Percentiles rank a stretch among this genome's conserved stretches.
These are phyloP conservation scores for Aspergillus clavatus DNA, from an alignment of 2,329 filamentous ascomycete species.

Conservation along the genomic window DNA sequence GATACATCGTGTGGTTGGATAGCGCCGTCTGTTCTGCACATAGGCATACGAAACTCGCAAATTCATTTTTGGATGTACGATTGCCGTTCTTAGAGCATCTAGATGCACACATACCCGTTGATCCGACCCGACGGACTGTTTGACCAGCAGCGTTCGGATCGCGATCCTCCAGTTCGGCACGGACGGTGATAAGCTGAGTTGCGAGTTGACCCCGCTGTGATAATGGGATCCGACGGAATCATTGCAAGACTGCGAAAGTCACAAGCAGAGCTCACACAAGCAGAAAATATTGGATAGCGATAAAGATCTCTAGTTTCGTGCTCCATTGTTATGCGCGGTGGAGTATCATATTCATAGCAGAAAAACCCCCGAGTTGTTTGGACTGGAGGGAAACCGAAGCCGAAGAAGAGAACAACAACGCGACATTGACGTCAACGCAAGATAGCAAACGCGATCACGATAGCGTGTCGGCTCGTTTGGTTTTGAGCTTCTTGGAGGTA, in stretches of 20 bases:
- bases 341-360: no score
- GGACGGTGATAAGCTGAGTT: slow-evolving; percentile 10
- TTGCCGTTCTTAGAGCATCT: no score
- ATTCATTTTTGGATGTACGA: neutral
- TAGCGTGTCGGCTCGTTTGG: neutral
- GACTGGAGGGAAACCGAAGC: neutral
- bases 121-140: slow-evolving; percentile 24
- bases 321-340: no score
- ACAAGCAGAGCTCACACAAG: neutral
- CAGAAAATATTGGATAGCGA: neutral
- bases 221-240: slow-evolving; percentile 6
- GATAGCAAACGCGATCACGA: slow-evolving; percentile 11
- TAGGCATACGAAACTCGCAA: neutral
- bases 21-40: neutral
- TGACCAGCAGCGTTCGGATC: slow-evolving; percentile 17
- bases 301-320: neutral
- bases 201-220: slow-evolving; percentile 1
- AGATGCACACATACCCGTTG: no score
- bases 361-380: no score
- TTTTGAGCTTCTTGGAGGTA: neutral
- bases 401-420: neutral
- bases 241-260: neutral
- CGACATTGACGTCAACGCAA: slow-evolving; percentile 7
- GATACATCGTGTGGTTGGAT: neutral
- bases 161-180: slow-evolving; percentile 13